A percentile compares a stretch with the other conserved stretches of the same genome.
Evolutionary conservation across 371 early-diverging fungal genomes (phyloP).

Genomic region (Nematocida homosporus): DNA sequence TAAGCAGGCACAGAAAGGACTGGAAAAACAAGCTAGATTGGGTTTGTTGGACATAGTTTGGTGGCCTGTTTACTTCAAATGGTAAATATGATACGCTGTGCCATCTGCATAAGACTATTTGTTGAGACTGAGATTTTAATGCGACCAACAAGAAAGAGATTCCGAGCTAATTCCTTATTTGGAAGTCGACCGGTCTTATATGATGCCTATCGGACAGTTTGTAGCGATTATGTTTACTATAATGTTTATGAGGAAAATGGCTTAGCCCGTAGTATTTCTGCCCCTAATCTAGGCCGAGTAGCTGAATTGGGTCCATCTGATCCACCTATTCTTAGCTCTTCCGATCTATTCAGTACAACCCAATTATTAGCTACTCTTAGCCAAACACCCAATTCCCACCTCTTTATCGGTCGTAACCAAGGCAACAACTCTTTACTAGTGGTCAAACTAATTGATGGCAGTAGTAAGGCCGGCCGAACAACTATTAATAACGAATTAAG

Average conservation of each 20-base stretch:
- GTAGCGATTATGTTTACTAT: constrained; percentile 19
- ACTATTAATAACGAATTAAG: constrained; percentile 21
- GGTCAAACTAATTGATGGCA: constrained; percentile 12
- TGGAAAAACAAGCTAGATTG: no score
- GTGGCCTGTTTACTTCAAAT: no score
- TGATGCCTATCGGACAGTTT: neutral
- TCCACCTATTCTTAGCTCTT: neutral
- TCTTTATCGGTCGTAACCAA: constrained; percentile 23
- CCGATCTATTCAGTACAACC: constrained; percentile 18
- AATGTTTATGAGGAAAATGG: constrained; percentile 20
- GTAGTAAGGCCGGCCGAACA: neutral
- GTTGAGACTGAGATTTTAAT: no score
- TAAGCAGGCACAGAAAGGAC: no score
- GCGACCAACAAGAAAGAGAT: no score
- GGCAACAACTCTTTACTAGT: neutral
- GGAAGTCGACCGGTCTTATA: no score
- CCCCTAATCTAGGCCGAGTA: neutral
- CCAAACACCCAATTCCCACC: constrained; percentile 1
- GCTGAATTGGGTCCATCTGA: neutral
- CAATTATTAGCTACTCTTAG: neutral
- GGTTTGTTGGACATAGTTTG: no score
- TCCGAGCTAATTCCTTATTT: no score
- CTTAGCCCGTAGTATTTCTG: constrained; percentile 26
- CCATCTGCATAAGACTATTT: no score
- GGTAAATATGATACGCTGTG: no score